phyloP scores from a whole-genome alignment of 2,329 filamentous ascomycete species.

The Pezicula rhizophila region DNA sequence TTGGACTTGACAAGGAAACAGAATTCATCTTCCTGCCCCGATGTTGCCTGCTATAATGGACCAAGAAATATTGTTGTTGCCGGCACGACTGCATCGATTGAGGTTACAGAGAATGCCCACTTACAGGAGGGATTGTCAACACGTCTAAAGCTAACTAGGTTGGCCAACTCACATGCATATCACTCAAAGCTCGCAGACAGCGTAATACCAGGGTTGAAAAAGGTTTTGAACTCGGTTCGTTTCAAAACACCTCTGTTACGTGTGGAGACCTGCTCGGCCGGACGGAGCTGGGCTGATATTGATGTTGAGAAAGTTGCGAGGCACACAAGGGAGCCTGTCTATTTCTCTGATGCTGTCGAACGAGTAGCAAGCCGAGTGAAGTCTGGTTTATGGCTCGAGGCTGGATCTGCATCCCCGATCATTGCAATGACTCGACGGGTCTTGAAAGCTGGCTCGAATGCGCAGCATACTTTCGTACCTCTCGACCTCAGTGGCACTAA shows the following conservation, averaged over 20 bases:
- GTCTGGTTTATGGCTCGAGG: constrained; percentile 28
- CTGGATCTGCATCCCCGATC: constrained; percentile 24
- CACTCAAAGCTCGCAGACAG: constrained; percentile 25
- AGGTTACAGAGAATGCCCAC: constrained; percentile 10
- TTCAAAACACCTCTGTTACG: constrained; percentile 16
- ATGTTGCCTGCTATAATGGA: constrained; percentile 31
- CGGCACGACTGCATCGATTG: constrained; percentile 22
- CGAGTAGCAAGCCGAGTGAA: constrained; percentile 17
- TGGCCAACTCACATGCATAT: constrained; percentile 25
- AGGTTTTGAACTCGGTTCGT: constrained; percentile 14
- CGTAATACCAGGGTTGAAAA: constrained; percentile 12
- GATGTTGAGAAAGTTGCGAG: constrained; percentile 3
- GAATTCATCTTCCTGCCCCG: not conserved
- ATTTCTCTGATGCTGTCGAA: constrained; percentile 22
- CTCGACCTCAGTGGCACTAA: too few species aligned
- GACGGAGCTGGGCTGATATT: not conserved
- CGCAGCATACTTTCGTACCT: too few species aligned
- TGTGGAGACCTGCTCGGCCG: constrained; percentile 4
- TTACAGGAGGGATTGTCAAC: constrained; percentile 12
- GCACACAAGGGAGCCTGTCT: constrained; percentile 25
- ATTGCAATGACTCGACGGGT: constrained; percentile 27
- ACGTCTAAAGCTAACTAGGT: constrained; percentile 12
- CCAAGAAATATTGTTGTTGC: constrained; percentile 26
- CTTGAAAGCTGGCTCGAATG: too few species aligned
- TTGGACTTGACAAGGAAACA: constrained; percentile 1